These are phyloP conservation scores for Cornus suecica DNA, from an alignment of 148 eudicot species.

Conservation along the genomic window DNA sequence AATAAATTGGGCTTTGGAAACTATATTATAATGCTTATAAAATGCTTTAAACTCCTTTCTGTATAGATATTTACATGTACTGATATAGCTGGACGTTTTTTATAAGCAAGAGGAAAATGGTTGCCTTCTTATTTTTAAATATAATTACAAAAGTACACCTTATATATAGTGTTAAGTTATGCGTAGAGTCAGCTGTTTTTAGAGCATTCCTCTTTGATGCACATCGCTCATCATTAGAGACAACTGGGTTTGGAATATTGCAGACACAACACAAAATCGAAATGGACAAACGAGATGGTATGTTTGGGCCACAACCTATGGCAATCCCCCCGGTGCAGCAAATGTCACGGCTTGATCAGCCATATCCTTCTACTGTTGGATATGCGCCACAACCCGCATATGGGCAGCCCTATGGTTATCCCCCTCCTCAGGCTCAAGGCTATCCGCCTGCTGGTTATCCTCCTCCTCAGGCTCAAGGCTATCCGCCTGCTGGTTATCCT, in stretches of 20 bases:
- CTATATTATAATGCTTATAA: not conserved
- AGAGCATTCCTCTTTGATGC: not conserved
- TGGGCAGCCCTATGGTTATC: conserved; percentile 45
- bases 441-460: conserved; percentile 43
- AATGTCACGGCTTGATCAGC: conserved; percentile 86
- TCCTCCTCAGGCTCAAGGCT: conserved; percentile 36
- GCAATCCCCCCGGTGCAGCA: conserved; percentile 71
- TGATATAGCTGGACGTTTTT: not conserved
- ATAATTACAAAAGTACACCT: not conserved
- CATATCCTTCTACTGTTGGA: conserved; percentile 68
- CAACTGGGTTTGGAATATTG: conserved; percentile 12
- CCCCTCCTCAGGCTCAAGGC: conserved; percentile 36
- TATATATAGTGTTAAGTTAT: not conserved
- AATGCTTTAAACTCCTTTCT: not conserved
- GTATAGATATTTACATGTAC: not conserved
- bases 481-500: conserved; percentile 36
- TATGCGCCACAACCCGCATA: conserved; percentile 49
- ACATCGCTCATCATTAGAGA: not conserved
- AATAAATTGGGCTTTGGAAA: not conserved
- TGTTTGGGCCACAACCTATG: conserved; percentile 76
- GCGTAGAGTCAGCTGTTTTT: not conserved
- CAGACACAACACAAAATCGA: conserved; percentile 98
- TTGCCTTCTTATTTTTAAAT: not conserved
- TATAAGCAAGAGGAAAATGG: not conserved
- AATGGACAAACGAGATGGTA: conserved; percentile 97